Conservation (phyloP, 2,329 filamentous ascomycete genomes). For the Verticillium alfalfae region DNA sequence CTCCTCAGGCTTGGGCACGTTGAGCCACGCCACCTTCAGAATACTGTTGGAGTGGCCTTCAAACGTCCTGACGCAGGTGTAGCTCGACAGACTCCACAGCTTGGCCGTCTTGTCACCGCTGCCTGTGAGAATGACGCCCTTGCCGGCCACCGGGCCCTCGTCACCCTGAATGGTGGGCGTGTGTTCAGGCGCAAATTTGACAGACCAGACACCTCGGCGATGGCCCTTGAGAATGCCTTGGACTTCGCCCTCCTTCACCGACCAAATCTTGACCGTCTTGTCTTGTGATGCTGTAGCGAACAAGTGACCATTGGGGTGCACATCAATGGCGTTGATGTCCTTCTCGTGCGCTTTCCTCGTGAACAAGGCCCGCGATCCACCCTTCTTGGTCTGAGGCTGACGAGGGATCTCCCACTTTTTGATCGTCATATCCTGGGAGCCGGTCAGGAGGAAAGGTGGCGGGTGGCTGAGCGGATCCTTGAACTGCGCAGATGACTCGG, state of each 20-base stretch:
- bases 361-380: conserved; percentile 63
- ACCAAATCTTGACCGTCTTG: conserved; percentile 96
- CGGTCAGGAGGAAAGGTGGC: conserved; percentile 80
- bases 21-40: conserved; percentile 87
- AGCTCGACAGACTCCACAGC: conserved; percentile 89
- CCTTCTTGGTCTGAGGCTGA: conserved; percentile 40
- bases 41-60: conserved; percentile 97
- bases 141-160: conserved; percentile 65
- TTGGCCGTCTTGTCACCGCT: conserved; percentile 96
- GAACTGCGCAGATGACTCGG: conserved; percentile 63
- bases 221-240: conserved; percentile 90
- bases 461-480: conserved; percentile 72
- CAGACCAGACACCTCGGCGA: conserved; percentile 91
- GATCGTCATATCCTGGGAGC: conserved; percentile 90
- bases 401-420: conserved; percentile 86
- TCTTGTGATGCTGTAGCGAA: conserved; percentile 98
- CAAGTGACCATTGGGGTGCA: conserved; percentile 67
- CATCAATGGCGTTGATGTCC: conserved; percentile 92
- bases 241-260: conserved; percentile 80
- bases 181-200: conserved; percentile 78
- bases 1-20: conserved; percentile 40
- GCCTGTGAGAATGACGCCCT: conserved; percentile 81
- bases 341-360: conserved; percentile 97
- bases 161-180: conserved; percentile 70
- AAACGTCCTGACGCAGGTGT: conserved; percentile 86